phyloP scores from a whole-genome alignment of 2,329 filamentous ascomycete genomes.

The Ophiostoma tasmaniense region DNA sequence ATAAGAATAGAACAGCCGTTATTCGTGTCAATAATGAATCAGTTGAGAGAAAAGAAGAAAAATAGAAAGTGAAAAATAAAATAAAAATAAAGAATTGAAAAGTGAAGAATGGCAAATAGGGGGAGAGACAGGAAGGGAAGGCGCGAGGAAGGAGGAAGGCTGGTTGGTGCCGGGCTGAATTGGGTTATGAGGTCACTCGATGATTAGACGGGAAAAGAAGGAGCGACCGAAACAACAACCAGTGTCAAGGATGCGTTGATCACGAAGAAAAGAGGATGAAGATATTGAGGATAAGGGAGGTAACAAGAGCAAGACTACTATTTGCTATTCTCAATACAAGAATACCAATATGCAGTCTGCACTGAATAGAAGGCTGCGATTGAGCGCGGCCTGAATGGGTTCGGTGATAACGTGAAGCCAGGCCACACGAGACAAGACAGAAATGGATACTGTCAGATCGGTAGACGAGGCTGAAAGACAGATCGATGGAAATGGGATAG shows the following conservation, averaged over 20 bases:
- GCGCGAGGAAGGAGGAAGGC: neutral
- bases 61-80: neutral
- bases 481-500: neutral
- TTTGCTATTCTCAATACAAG: neutral
- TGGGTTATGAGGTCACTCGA: neutral
- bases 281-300: neutral
- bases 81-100: neutral
- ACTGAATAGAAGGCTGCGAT: neutral
- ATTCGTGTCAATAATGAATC: neutral
- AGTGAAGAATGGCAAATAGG: neutral
- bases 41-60: neutral
- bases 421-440: neutral
- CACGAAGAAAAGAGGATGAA: neutral
- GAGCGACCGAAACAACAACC: neutral
- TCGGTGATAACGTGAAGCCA: neutral
- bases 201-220: neutral
- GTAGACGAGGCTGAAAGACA: constrained; percentile 5
- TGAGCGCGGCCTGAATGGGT: neutral
- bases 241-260: neutral
- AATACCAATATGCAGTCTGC: neutral
- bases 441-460: neutral
- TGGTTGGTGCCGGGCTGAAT: neutral
- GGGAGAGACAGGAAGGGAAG: neutral
- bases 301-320: neutral
- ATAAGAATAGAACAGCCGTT: neutral